Evolutionary conservation across 208 protist species (phyloP).

Genomic region (Porcisia deanei): DNA sequence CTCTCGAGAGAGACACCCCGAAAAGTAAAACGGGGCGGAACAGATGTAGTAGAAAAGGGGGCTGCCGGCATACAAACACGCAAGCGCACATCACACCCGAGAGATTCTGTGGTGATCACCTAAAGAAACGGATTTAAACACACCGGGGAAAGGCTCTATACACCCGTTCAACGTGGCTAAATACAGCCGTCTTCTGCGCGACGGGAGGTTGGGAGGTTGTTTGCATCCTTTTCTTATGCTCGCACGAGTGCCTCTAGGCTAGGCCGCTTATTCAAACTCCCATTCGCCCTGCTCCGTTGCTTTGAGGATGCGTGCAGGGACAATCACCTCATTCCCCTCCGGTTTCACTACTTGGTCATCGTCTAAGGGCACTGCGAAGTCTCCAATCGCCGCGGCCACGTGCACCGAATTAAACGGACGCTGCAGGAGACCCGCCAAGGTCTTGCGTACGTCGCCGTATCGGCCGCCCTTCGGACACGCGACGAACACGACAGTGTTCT

Average conservation of each 20-base stretch:
- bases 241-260: background rate
- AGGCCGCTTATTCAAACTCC: slow-evolving; percentile 31
- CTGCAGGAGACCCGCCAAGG: slow-evolving; percentile 57
- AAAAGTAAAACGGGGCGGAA: background rate
- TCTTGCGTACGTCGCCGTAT: slow-evolving; percentile 78
- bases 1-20: background rate
- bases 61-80: background rate
- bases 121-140: background rate
- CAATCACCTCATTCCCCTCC: slow-evolving; percentile 34
- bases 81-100: background rate
- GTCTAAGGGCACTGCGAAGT: slow-evolving; percentile 26
- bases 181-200: background rate
- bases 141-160: background rate
- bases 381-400: slow-evolving; percentile 25
- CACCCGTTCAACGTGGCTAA: background rate
- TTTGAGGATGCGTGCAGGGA: slow-evolving; percentile 41
- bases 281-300: slow-evolving; percentile 36
- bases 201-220: background rate
- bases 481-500: slow-evolving; percentile 59
- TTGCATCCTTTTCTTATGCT: background rate
- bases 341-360: slow-evolving; percentile 35
- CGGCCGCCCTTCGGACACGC: slow-evolving; percentile 49
- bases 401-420: slow-evolving; percentile 41
- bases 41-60: background rate
- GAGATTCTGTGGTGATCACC: background rate